Evolutionary conservation across 176 grass and related monocot species (phyloP).

Genomic region (Cenchrus fungigraminus): DNA sequence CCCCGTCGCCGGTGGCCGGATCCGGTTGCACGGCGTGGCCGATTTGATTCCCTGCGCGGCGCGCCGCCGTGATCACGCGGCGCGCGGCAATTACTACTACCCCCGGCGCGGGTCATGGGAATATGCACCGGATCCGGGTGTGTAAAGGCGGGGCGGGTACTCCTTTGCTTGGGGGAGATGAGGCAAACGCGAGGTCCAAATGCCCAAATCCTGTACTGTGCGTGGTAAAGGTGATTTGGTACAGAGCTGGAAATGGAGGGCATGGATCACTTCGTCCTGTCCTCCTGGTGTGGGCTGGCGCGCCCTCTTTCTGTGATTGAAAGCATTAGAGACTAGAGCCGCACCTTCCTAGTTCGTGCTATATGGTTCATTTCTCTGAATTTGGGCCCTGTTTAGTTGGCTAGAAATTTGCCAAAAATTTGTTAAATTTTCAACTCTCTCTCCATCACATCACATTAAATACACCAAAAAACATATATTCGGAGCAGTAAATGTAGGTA

Average conservation of each 20-base stretch:
- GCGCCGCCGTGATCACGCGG: background rate
- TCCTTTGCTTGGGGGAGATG: background rate
- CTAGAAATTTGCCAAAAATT: too few species aligned
- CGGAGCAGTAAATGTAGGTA: too few species aligned
- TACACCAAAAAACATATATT: too few species aligned
- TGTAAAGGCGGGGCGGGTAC: background rate
- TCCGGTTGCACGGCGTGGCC: background rate
- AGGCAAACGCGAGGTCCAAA: background rate
- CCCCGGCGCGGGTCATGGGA: background rate
- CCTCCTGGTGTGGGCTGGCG: background rate
- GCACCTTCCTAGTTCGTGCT: background rate
- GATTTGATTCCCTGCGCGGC: background rate
- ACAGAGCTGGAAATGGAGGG: background rate
- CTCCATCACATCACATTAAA: too few species aligned
- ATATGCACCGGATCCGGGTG: background rate
- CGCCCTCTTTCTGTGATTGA: background rate
- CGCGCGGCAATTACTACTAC: background rate
- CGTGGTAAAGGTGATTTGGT: conserved; percentile 26
- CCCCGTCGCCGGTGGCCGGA: background rate
- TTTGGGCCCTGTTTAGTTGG: background rate
- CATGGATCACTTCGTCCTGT: background rate
- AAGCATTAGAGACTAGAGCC: too few species aligned
- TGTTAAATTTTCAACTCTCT: too few species aligned
- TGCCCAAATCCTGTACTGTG: background rate
- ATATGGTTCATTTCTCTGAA: background rate